Percentiles rank a stretch among this genome's conserved stretches.
Conservation (phyloP, 2,329 filamentous ascomycete genomes). For the Rosellinia necatrix region DNA sequence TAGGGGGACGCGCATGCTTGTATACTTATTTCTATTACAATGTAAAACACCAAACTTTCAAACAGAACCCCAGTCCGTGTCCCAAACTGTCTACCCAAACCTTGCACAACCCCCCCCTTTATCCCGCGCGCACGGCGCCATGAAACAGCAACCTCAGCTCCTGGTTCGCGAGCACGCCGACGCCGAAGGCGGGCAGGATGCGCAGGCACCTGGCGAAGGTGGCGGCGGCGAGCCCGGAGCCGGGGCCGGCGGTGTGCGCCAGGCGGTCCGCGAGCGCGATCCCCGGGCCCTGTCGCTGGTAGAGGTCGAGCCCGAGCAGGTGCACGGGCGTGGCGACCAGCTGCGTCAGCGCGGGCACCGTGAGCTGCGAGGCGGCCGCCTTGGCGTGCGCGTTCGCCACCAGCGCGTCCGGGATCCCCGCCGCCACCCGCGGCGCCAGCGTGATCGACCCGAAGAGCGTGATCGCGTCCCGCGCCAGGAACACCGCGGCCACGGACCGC, state of each 20-base stretch:
- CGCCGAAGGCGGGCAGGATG: constrained; percentile 1
- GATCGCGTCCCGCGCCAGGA: constrained; percentile 1
- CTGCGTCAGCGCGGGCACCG: not conserved
- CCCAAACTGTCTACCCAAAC: too few species aligned
- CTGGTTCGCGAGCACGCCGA: constrained; percentile 8
- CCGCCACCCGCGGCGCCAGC: not conserved
- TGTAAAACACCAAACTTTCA: too few species aligned
- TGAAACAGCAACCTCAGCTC: constrained; percentile 2
- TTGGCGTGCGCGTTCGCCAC: not conserved
- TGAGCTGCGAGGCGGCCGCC: not conserved
- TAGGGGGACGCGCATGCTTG: too few species aligned
- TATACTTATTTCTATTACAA: too few species aligned
- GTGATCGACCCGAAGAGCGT: constrained; percentile 2
- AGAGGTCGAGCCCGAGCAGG: not conserved
- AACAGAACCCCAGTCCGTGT: too few species aligned
- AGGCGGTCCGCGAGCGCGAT: not conserved
- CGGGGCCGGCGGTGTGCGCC: not conserved
- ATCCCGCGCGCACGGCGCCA: too few species aligned
- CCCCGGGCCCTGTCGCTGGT: not conserved
- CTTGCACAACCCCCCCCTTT: too few species aligned
- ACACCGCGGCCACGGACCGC: not conserved
- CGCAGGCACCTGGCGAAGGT: constrained; percentile 4
- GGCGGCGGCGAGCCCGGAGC: not conserved
- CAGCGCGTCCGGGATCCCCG: not conserved
- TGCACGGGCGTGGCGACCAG: constrained; percentile 2